Evolutionary conservation across 768 basidiomycete genomes (phyloP).

Genomic region (Leccinum sublutescens): DNA sequence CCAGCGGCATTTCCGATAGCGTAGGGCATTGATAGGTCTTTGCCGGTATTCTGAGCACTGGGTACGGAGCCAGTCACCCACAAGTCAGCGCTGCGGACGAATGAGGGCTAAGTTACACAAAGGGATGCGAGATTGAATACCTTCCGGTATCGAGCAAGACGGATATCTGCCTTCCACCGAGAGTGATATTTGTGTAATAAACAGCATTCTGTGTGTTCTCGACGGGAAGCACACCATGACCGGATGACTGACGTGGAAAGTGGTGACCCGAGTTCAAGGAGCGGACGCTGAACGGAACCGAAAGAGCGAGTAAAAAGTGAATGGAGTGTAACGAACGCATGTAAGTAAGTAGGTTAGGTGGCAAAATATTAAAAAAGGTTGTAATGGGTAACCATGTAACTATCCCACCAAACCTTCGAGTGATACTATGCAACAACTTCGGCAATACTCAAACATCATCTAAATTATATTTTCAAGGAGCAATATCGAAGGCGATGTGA

Average conservation of each 20-base stretch:
- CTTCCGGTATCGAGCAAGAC: constrained; percentile 80
- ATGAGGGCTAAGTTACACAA: constrained; percentile 3
- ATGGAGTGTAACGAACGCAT: constrained; percentile 26
- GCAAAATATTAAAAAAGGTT: not conserved
- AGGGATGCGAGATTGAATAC: constrained; percentile 31
- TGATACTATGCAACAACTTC: too few relatives aligned
- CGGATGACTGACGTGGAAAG: constrained; percentile 26
- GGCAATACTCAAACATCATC: too few relatives aligned
- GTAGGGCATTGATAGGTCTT: constrained; percentile 55
- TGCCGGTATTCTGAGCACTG: constrained; percentile 53
- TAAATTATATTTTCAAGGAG: too few relatives aligned
- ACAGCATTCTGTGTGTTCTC: constrained; percentile 69
- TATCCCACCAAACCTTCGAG: too few relatives aligned
- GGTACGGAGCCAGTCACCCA: constrained; percentile 62
- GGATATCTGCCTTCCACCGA: constrained; percentile 54
- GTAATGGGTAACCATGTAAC: not conserved
- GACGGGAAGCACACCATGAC: constrained; percentile 39
- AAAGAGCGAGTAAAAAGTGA: constrained; percentile 33
- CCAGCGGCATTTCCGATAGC: constrained; percentile 68
- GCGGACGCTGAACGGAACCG: constrained; percentile 32
- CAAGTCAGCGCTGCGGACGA: constrained; percentile 58
- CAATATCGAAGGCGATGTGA: too few relatives aligned
- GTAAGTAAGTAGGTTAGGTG: not conserved
- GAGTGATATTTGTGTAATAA: constrained; percentile 69
- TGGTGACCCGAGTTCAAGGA: constrained; percentile 3